A percentile compares a stretch with the other conserved stretches of the same genome.
phyloP scores from a whole-genome alignment of 1,139 yeast genomes.

The Yamadazyma sp. region DNA sequence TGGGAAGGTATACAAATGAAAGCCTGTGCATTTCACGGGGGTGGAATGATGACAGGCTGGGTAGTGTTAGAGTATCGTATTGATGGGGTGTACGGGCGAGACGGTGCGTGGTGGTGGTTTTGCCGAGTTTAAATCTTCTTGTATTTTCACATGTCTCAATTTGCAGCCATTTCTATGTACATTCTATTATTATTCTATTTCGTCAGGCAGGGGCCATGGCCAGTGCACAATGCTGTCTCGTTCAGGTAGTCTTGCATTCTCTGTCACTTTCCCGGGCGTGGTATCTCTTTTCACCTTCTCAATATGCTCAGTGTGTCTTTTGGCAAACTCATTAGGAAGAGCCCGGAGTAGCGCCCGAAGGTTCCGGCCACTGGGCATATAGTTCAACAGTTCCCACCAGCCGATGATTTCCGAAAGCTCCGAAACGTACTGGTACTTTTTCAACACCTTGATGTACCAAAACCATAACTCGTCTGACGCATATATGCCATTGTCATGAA shows the following conservation, averaged over 20 bases:
- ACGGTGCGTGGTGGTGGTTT: too few species aligned
- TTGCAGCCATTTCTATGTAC: slow-evolving; percentile 1
- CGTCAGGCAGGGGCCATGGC: slow-evolving; percentile 12
- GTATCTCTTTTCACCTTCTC: slow-evolving; percentile 23
- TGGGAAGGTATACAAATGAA: too few species aligned
- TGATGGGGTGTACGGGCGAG: too few species aligned
- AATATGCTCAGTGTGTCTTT: slow-evolving; percentile 41
- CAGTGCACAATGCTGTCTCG: slow-evolving; percentile 4
- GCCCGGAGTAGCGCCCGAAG: slow-evolving; percentile 37
- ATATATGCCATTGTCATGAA: slow-evolving; percentile 29
- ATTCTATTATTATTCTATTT: too few species aligned
- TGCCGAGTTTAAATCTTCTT: too few species aligned
- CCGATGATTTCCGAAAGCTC: slow-evolving; percentile 53
- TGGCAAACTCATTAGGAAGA: slow-evolving; percentile 39
- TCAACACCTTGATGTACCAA: slow-evolving; percentile 51
- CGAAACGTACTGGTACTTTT: slow-evolving; percentile 44
- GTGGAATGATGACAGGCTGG: neutral
- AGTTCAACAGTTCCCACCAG: slow-evolving; percentile 59
- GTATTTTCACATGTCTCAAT: neutral
- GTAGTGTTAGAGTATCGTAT: neutral
- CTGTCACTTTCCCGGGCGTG: neutral
- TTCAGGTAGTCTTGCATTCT: neutral
- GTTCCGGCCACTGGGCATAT: slow-evolving; percentile 42
- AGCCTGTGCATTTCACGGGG: neutral
- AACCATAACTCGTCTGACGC: slow-evolving; percentile 53